Base-by-base conservation (phyloP, 2,329 filamentous ascomycete genomes). In the Phialophora expanda region DNA sequence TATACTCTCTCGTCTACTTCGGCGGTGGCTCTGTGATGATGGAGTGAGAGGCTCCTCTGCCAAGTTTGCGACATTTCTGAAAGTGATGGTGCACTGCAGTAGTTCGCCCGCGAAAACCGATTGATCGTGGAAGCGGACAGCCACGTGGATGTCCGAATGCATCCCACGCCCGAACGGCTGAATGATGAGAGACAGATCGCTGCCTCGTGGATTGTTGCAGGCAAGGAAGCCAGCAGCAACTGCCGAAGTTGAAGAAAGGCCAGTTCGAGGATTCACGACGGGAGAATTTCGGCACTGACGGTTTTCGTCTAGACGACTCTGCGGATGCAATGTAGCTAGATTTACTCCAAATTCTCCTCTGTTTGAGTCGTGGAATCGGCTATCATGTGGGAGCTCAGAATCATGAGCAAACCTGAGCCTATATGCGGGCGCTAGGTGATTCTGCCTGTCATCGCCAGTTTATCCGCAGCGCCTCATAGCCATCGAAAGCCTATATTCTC, bases 61-160 rank as follows among this genome's bases (percentile, higher is more conserved):
- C 50, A 87, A 84, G 69, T 74, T 78, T 32, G 85, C 82, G 57
- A 93, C 85, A 77, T 99, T 99, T 80, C 90, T 94, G 81, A 99
- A 99, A 58, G 92, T 97, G 78, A 99, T 96, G 72, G 89, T 93
- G 80, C 95, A 98, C 81, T 93, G 91, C 75, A 98, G 87, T 75
- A 97, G 90, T 83, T 99, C 95, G 79, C 95, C 95, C 64, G 95
- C 92, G 80, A 98, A 99, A 74, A 99, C 92, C 68, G 91, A 93
- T 78, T 94, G 89, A 76, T 96, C 91, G 78, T 92, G 90, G 91
- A 94, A 99, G 81, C 90, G 89, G 78, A 99, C 92, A 78, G 94
- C 97, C 79, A 97, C 94, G 78, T 93, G 91, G 77, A 99, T 92
- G 82, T 96, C 94, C 80, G 84, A 86, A 76, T 81, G 80, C 78